Conservation (phyloP, 2,329 filamentous ascomycete genomes). For the Ophiostoma novo-ulmi region DNA sequence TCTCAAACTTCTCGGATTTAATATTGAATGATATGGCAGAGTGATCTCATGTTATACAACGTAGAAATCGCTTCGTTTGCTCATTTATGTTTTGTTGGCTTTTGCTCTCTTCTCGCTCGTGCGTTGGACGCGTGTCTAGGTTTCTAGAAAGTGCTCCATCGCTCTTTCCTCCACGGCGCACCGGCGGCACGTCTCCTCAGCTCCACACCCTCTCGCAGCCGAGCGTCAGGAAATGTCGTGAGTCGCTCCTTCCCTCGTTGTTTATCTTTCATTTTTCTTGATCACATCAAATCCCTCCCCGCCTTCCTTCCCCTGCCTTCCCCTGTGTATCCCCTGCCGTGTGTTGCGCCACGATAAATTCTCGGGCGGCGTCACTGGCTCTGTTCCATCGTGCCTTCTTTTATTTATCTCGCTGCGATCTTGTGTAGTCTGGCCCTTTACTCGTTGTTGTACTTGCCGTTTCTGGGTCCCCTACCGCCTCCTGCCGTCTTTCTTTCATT, state of each 20-base stretch:
- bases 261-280: not conserved
- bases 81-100: not conserved
- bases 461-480: not conserved
- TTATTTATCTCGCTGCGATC: not conserved
- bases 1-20: not conserved
- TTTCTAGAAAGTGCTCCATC: constrained; percentile 5
- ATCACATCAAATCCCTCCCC: not conserved
- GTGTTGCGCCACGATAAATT: constrained; percentile 22
- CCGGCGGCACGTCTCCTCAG: constrained; percentile 4
- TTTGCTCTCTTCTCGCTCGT: not conserved
- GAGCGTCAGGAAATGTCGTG: not conserved
- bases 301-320: too few relatives aligned
- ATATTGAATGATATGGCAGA: not conserved
- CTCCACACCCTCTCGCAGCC: constrained; percentile 11
- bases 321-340: not conserved
- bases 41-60: not conserved
- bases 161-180: constrained; percentile 12
- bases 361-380: constrained; percentile 9
- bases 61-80: not conserved
- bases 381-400: constrained; percentile 21
- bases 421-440: not conserved
- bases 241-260: constrained; percentile 15
- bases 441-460: not conserved
- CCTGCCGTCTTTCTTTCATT: not conserved
- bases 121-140: not conserved